Percentiles rank a stretch among this genome's conserved stretches.
Evolutionary conservation across 179 eudicot species (phyloP).

Genomic region (Kewa caespitosa): DNA sequence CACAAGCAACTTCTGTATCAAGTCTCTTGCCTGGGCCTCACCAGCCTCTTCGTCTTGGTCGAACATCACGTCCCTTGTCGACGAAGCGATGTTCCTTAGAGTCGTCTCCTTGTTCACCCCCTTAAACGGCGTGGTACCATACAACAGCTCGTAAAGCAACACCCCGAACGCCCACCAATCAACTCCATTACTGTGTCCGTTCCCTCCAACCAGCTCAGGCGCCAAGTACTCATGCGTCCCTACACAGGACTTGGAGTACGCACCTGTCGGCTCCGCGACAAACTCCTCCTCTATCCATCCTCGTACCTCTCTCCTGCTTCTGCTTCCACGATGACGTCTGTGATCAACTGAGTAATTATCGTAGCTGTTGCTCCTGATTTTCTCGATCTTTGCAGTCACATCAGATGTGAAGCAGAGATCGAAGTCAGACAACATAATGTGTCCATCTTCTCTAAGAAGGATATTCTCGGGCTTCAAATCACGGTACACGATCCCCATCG

Average conservation of each 20-base stretch:
- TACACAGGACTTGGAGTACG: conserved; percentile 75
- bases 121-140: conserved; percentile 81
- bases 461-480: conserved; percentile 89
- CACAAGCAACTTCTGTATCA: conserved; percentile 57
- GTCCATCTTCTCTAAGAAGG: conserved; percentile 65
- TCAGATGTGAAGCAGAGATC: conserved; percentile 73
- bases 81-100: conserved; percentile 68
- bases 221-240: conserved; percentile 96
- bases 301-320: conserved; percentile 19
- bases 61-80: conserved; percentile 50
- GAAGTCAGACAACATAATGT: conserved; percentile 82
- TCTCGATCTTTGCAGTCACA: conserved; percentile 42
- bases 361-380: background rate
- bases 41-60: conserved; percentile 18
- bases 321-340: too few relatives aligned
- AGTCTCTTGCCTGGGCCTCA: conserved; percentile 44
- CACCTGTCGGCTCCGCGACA: conserved; percentile 77
- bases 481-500: conserved; percentile 71
- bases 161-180: conserved; percentile 99
- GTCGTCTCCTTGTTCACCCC: conserved; percentile 73
- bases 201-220: conserved; percentile 71
- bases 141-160: conserved; percentile 60
- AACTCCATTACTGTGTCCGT: conserved; percentile 89
- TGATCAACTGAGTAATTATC: too few relatives aligned
- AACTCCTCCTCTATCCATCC: conserved; percentile 32